phyloP scores from a whole-genome alignment of 2,329 filamentous ascomycete species.

The Fusarium clavum region DNA sequence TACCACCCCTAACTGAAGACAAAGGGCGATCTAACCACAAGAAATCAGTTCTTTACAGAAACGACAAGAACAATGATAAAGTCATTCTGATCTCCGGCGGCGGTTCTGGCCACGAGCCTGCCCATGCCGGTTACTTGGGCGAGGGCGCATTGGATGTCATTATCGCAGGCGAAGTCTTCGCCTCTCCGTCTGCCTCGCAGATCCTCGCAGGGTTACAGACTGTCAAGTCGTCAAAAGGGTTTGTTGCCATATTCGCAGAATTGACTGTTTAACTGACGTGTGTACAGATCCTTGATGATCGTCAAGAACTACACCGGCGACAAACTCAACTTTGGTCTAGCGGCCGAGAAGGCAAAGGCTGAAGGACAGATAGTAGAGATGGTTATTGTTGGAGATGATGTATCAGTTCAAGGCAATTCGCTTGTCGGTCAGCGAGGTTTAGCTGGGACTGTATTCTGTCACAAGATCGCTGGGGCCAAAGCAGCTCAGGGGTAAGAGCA shows the following conservation, averaged over 20 bases:
- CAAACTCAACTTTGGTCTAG: conserved; percentile 61
- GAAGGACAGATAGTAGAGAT: background rate
- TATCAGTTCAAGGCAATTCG: background rate
- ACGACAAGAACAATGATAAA: background rate
- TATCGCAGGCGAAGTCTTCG: conserved; percentile 72
- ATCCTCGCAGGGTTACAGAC: conserved; percentile 54
- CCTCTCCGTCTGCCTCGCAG: conserved; percentile 71
- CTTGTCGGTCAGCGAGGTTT: background rate
- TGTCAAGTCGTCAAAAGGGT: background rate
- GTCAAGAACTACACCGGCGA: conserved; percentile 66
- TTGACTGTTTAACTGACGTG: background rate
- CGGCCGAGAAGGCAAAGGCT: conserved; percentile 66
- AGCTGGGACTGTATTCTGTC: background rate
- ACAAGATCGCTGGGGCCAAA: background rate
- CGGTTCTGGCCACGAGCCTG: conserved; percentile 70
- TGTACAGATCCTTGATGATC: background rate
- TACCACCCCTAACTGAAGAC: no score
- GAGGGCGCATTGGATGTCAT: conserved; percentile 70
- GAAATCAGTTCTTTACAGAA: background rate
- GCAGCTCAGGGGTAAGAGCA: background rate
- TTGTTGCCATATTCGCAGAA: accelerated
- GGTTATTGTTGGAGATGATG: background rate
- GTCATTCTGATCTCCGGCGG: conserved; percentile 61
- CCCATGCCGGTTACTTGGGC: conserved; percentile 73
- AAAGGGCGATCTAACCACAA: background rate